phyloP scores from a whole-genome alignment of 768 basidiomycete species.

The Termitomyces sp. region DNA sequence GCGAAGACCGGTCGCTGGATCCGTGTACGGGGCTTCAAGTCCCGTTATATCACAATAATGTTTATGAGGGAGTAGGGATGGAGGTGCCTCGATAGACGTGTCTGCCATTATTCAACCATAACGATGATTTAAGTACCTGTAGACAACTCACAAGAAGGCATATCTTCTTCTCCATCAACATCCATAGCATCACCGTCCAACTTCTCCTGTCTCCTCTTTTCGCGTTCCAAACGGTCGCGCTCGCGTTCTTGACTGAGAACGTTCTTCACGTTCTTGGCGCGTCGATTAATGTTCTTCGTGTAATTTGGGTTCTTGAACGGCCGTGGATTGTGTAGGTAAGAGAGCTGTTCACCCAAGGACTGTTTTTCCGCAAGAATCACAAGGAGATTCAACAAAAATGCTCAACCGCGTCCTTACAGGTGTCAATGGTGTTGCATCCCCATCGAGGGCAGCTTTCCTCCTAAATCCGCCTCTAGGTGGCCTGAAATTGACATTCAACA shows the following conservation, averaged over 20 bases:
- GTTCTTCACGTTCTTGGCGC: constrained; percentile 78
- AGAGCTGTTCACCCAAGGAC: constrained; percentile 74
- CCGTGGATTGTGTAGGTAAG: constrained; percentile 63
- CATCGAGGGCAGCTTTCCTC: constrained; percentile 39
- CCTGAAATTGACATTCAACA: constrained; percentile 23
- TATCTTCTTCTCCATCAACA: constrained; percentile 59
- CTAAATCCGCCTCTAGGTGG: constrained; percentile 42
- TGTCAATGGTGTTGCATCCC: constrained; percentile 39
- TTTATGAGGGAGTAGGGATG: constrained; percentile 71
- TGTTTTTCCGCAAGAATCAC: constrained; percentile 23
- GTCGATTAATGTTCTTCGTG: constrained; percentile 64
- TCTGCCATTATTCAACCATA: constrained; percentile 38
- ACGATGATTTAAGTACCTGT: background rate
- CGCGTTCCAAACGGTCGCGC: constrained; percentile 65
- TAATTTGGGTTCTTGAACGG: constrained; percentile 79
- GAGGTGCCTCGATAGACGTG: constrained; percentile 80
- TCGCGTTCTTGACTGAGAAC: constrained; percentile 79
- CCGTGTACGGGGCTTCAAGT: constrained; percentile 81
- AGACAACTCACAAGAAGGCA: constrained; percentile 60
- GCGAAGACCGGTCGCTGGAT: constrained; percentile 74
- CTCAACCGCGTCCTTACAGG: constrained; percentile 30
- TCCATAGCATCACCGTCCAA: constrained; percentile 51
- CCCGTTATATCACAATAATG: constrained; percentile 88
- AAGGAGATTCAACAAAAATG: background rate
- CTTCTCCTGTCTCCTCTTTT: constrained; percentile 48